phyloP scores from a whole-genome alignment of 2,329 filamentous ascomycete genomes.

The Aspergillus novofumigatus region DNA sequence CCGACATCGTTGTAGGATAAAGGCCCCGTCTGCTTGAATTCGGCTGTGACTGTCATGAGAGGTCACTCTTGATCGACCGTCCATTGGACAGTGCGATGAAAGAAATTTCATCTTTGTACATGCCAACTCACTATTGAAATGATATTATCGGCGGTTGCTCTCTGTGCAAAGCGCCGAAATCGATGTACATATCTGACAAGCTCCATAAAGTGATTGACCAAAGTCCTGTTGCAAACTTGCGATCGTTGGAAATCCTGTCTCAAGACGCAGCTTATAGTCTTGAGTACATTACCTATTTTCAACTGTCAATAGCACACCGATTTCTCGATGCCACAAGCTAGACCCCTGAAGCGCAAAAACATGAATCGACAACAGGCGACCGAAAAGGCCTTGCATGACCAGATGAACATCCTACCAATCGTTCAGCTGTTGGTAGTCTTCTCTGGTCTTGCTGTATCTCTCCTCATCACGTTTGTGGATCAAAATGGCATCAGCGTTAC shows the following conservation, averaged over 20 bases:
- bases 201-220: background rate
- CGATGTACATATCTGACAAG: background rate
- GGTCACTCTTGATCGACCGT: background rate
- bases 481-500: conserved; percentile 54
- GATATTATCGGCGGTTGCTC: background rate
- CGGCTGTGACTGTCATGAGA: background rate
- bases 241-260: background rate
- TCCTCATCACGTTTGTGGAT: conserved; percentile 55
- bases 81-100: background rate
- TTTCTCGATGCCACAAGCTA: background rate
- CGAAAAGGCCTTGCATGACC: conserved; percentile 49
- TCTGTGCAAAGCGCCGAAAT: background rate
- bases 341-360: conserved; percentile 5
- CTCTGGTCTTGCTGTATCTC: conserved; percentile 47
- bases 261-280: background rate
- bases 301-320: background rate
- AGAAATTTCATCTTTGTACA: background rate
- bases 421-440: conserved; percentile 48
- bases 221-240: background rate
- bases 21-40: background rate
- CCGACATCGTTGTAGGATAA: background rate
- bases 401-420: conserved; percentile 55
- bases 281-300: background rate
- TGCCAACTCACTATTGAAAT: background rate
- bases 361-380: conserved; percentile 36